Conservation (phyloP, 768 basidiomycete species). For the Pholiota microspora region DNA sequence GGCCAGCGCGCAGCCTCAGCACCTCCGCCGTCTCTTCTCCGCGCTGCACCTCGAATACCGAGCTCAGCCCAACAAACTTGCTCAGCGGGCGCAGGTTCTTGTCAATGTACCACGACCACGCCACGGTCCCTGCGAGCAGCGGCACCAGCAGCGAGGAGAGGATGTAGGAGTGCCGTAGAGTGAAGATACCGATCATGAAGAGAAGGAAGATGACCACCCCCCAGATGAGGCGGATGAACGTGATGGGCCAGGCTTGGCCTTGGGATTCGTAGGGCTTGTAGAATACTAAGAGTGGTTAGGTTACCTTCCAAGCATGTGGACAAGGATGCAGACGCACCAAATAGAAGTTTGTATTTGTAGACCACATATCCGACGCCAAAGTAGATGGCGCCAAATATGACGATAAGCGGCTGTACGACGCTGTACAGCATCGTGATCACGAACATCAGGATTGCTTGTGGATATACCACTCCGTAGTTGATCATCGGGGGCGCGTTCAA, state of each 20-base stretch:
- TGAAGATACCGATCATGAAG: slow-evolving; percentile 98
- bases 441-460: slow-evolving; percentile 94
- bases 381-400: slow-evolving; percentile 93
- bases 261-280: slow-evolving; percentile 98
- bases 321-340: slow-evolving; percentile 55
- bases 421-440: slow-evolving; percentile 94
- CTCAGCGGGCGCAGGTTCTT: slow-evolving; percentile 69
- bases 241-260: slow-evolving; percentile 97
- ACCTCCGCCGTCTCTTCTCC: slow-evolving; percentile 87
- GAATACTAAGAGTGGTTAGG: slow-evolving; percentile 73
- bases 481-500: slow-evolving; percentile 97
- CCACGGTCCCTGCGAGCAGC: slow-evolving; percentile 68
- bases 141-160: slow-evolving; percentile 65
- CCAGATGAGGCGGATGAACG: slow-evolving; percentile 89
- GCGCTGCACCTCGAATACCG: slow-evolving; percentile 84
- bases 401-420: slow-evolving; percentile 92
- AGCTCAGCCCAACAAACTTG: slow-evolving; percentile 81
- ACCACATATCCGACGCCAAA: slow-evolving; percentile 96
- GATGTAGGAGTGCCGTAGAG: slow-evolving; percentile 47
- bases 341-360: slow-evolving; percentile 97
- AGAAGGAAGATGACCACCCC: slow-evolving; percentile 90
- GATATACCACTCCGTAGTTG: slow-evolving; percentile 96
- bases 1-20: slow-evolving; percentile 68
- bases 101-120: slow-evolving; percentile 82
- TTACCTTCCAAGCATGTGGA: no score